Conservation (phyloP, 129 eudicot genomes). For the Arctium lappa region DNA sequence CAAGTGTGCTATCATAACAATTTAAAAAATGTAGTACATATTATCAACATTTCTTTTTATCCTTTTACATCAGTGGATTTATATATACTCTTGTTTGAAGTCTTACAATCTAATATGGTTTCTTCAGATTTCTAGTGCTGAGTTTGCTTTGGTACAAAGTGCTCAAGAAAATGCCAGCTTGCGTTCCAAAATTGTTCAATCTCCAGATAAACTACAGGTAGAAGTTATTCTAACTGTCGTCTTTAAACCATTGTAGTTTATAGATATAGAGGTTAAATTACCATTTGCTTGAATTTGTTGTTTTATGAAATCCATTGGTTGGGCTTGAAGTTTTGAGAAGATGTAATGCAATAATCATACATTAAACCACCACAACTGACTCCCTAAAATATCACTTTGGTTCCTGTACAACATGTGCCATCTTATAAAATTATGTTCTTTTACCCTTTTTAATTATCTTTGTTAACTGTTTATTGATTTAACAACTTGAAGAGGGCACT, state of each 20-base stretch:
- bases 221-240: not conserved
- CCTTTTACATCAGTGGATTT: not conserved
- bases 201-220: slow-evolving; percentile 97
- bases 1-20: not conserved
- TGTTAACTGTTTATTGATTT: slow-evolving; percentile 8
- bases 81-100: not conserved
- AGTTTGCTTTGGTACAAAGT: slow-evolving; percentile 74
- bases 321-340: not conserved
- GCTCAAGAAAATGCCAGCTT: slow-evolving; percentile 72
- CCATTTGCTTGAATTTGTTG: not conserved
- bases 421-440: not conserved
- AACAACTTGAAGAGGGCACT: slow-evolving; percentile 54
- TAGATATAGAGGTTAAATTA: not conserved
- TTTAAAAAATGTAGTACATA: not conserved
- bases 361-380: not conserved
- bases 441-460: not conserved
- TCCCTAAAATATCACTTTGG: not conserved
- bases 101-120: not conserved
- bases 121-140: slow-evolving; percentile 70
- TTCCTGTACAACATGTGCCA: not conserved
- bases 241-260: not conserved
- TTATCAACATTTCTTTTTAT: not conserved
- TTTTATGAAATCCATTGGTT: not conserved
- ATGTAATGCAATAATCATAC: slow-evolving; percentile 7
- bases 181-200: slow-evolving; percentile 82